phyloP scores from a whole-genome alignment of 768 basidiomycete genomes.

The Leccinum subgranulosum region DNA sequence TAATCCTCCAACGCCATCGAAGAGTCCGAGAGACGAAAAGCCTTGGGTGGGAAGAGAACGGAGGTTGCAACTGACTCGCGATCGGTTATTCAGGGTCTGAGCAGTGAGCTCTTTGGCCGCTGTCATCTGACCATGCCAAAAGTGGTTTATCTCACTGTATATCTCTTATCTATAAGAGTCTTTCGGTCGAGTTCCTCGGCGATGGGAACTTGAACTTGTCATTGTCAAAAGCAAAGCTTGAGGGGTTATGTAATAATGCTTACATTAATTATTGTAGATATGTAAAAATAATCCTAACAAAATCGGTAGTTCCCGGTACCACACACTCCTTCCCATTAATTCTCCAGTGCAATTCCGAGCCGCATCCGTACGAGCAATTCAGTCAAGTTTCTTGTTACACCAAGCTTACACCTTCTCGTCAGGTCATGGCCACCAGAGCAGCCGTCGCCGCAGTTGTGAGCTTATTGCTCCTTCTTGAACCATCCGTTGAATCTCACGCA shows the following conservation, averaged over 20 bases:
- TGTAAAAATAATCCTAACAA: conserved; percentile 8
- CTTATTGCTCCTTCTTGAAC: neutral
- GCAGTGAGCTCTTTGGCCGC: neutral
- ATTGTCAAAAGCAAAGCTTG: neutral
- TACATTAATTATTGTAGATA: neutral
- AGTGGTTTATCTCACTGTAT: neutral
- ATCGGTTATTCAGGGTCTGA: neutral
- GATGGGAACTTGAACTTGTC: neutral
- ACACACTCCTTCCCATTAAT: conserved; percentile 5
- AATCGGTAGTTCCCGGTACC: conserved; percentile 31
- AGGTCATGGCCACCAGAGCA: conserved; percentile 68
- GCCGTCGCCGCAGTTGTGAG: conserved; percentile 64
- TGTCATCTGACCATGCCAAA: conserved; percentile 6
- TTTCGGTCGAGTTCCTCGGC: neutral
- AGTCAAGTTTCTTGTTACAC: conserved; percentile 1
- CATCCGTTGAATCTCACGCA: conserved; percentile 5
- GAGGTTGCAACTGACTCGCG: neutral
- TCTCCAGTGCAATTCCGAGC: conserved; percentile 12
- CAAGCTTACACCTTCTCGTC: neutral
- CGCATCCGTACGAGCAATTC: conserved; percentile 13
- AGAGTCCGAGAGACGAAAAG: neutral
- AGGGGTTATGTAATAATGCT: too few relatives aligned
- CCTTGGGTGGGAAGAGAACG: neutral
- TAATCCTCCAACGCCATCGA: conserved; percentile 8
- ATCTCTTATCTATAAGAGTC: neutral